A percentile compares a stretch with the other conserved stretches of the same genome.
Conservation (phyloP, 2,329 filamentous ascomycete species). For the Seiridium unicorne region DNA sequence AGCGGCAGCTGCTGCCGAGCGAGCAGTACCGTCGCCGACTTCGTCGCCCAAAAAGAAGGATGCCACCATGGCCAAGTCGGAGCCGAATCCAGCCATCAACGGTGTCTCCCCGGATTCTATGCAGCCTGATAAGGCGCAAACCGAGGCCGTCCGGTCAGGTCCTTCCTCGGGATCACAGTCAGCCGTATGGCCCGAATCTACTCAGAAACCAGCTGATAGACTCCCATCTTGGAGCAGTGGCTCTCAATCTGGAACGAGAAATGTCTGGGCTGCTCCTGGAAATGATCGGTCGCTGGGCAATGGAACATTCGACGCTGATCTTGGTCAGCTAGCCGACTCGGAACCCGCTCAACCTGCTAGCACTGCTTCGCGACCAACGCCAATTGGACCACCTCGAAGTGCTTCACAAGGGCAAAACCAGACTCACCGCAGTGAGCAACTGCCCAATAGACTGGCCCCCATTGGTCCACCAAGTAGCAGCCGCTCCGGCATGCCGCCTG, state of each 20-base stretch:
- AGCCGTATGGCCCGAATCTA: conserved; percentile 21
- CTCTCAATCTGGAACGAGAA: conserved; percentile 47
- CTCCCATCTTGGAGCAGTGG: conserved; percentile 48
- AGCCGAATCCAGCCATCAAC: background rate
- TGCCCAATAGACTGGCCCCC: conserved; percentile 22
- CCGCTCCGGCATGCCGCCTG: conserved; percentile 4
- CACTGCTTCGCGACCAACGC: conserved; percentile 40
- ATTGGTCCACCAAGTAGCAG: conserved; percentile 24
- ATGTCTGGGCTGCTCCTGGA: conserved; percentile 75
- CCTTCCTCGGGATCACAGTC: conserved; percentile 27
- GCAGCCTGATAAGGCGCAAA: background rate
- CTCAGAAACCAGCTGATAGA: conserved; percentile 37
- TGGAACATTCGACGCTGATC: conserved; percentile 69
- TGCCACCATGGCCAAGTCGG: background rate
- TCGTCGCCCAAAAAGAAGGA: conserved; percentile 5
- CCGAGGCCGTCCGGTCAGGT: conserved; percentile 6
- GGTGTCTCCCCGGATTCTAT: background rate
- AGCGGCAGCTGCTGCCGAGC: background rate
- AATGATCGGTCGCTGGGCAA: conserved; percentile 73
- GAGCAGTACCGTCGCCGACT: background rate
- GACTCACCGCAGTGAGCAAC: conserved; percentile 13
- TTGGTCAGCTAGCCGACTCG: conserved; percentile 47
- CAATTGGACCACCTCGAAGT: conserved; percentile 35
- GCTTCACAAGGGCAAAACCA: conserved; percentile 15
- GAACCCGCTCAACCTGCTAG: conserved; percentile 30